A percentile compares a stretch with the other conserved stretches of the same genome.
phyloP scores from a whole-genome alignment of 495 filamentous ascomycete species.

The Penicillium canescens region DNA sequence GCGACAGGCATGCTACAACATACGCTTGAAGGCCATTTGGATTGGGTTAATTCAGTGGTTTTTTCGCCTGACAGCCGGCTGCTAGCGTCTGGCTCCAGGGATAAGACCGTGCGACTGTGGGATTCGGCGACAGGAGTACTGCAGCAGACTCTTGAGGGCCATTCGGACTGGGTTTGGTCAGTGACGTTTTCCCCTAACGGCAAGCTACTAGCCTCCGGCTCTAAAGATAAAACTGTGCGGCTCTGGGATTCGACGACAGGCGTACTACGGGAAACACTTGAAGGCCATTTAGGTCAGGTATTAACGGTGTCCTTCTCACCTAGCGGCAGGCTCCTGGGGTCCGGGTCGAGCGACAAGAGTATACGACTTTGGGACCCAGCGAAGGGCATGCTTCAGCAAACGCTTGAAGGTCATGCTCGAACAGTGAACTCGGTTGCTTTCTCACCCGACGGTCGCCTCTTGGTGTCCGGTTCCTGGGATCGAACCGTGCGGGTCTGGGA shows the following conservation, averaged over 20 bases:
- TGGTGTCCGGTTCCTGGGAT: too few relatives aligned
- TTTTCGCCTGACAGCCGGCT: not conserved
- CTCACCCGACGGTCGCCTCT: too few relatives aligned
- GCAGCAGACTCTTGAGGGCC: not conserved
- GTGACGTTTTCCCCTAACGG: slow-evolving; percentile 27
- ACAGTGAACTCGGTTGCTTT: not conserved
- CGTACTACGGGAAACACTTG: not conserved
- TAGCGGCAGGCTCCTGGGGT: too few relatives aligned
- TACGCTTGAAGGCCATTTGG: not conserved
- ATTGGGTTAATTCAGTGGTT: not conserved
- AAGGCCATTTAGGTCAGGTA: not conserved
- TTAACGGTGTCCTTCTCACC: not conserved
- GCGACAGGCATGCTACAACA: not conserved
- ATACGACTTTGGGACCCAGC: not conserved
- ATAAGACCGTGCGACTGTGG: too few relatives aligned
- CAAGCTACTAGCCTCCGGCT: slow-evolving; percentile 17
- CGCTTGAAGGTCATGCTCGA: not conserved
- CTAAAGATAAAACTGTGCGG: not conserved
- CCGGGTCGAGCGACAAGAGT: too few relatives aligned
- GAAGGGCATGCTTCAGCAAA: not conserved
- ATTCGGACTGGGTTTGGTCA: not conserved
- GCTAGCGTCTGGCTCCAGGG: too few relatives aligned
- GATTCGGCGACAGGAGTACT: too few relatives aligned
- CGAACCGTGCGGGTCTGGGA: too few relatives aligned
- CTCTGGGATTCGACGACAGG: too few relatives aligned